phyloP scores from a whole-genome alignment of 306 rosid species.

The Macrotyloma uniflorum region DNA sequence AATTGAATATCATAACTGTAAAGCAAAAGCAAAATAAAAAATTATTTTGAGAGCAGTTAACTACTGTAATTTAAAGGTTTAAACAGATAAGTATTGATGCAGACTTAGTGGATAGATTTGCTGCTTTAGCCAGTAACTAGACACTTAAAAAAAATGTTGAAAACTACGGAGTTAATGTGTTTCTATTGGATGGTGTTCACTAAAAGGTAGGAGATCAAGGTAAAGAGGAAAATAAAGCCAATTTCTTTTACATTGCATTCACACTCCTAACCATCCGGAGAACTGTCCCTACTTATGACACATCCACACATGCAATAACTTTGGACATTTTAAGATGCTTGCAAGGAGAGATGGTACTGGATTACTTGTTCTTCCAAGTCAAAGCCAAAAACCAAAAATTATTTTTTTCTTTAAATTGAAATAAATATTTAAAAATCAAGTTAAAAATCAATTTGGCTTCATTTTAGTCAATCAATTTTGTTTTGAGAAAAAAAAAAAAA shows the following conservation, averaged over 20 bases:
- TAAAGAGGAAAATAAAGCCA: not conserved
- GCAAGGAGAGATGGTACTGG: too few species aligned
- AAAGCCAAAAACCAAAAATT: too few species aligned
- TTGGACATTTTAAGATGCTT: not conserved
- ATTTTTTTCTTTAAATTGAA: too few species aligned
- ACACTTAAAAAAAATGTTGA: not conserved
- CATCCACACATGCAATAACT: not conserved
- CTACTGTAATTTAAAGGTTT: not conserved
- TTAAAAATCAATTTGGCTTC: too few species aligned
- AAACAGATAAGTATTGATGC: not conserved
- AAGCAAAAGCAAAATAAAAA: slow-evolving; percentile 43
- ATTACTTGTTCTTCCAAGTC: too few species aligned
- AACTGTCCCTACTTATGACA: not conserved
- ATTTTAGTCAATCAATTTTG: too few species aligned
- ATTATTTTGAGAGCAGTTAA: not conserved
- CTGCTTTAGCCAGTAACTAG: not conserved
- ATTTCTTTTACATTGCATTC: not conserved
- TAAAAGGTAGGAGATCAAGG: not conserved
- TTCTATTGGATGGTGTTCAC: not conserved
- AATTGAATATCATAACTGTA: slow-evolving; percentile 77
- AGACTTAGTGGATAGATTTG: not conserved
- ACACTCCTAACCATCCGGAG: not conserved
- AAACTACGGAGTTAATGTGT: not conserved
- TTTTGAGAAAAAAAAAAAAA: too few species aligned
- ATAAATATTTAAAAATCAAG: too few species aligned